Conservation (phyloP, 2,329 filamentous ascomycete species). For the Fusarium sp. region DNA sequence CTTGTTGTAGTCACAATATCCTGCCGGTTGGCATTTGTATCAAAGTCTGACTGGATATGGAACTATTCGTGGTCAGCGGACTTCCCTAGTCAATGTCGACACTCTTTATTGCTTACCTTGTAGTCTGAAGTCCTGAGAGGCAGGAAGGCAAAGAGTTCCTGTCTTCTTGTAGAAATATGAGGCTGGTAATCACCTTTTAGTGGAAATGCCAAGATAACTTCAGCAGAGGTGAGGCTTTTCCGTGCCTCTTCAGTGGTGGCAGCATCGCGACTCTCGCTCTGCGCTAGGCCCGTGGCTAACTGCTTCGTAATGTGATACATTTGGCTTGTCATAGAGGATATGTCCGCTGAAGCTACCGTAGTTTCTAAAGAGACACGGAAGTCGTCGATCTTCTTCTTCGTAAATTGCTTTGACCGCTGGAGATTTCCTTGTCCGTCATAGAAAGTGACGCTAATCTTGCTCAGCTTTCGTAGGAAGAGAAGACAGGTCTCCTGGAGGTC, state of each 20-base stretch:
- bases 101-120: neutral
- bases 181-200: neutral
- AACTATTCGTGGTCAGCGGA: slow-evolving; percentile 14
- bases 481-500: slow-evolving; percentile 11
- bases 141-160: slow-evolving; percentile 28
- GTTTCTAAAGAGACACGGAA: slow-evolving; percentile 10
- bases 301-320: slow-evolving; percentile 24
- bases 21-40: slow-evolving; percentile 19
- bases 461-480: slow-evolving; percentile 20
- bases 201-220: slow-evolving; percentile 33
- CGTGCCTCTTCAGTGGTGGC: neutral
- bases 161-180: neutral
- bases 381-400: neutral
- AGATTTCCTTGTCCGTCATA: neutral
- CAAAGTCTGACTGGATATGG: slow-evolving; percentile 30
- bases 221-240: neutral
- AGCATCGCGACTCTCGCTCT: slow-evolving; percentile 18
- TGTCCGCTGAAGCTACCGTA: neutral
- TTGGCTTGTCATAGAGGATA: neutral
- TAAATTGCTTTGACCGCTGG: slow-evolving; percentile 1
- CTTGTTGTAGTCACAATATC: slow-evolving; percentile 16
- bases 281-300: neutral
- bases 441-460: slow-evolving; percentile 5
- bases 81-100: too few relatives aligned
- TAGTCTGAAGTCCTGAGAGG: slow-evolving; percentile 13